phyloP scores from a whole-genome alignment of 139 green algal species.

The Picochlorum sp. region DNA sequence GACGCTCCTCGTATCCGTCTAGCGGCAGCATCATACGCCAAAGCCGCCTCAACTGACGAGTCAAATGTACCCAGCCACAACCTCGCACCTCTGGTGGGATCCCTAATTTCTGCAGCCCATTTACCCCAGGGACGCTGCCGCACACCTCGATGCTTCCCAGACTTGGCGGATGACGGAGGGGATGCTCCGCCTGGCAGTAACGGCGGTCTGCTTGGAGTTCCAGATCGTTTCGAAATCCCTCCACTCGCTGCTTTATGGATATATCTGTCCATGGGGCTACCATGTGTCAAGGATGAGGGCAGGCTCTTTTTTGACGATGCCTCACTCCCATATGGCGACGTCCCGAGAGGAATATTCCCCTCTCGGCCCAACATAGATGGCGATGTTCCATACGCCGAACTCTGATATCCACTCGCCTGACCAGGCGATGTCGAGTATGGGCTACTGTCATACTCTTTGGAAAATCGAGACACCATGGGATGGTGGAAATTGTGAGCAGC shows the following conservation, averaged over 20 bases:
- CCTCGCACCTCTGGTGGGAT: constrained; percentile 76
- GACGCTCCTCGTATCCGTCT: constrained; percentile 61
- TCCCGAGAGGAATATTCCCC: not conserved
- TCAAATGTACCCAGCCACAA: constrained; percentile 97
- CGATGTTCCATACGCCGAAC: not conserved
- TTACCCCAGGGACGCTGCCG: constrained; percentile 96
- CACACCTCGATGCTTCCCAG: constrained; percentile 42
- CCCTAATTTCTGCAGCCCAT: constrained; percentile 94
- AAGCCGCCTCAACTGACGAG: constrained; percentile 68
- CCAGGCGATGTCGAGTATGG: too few relatives aligned
- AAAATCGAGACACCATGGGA: not conserved
- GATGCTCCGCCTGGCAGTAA: not conserved
- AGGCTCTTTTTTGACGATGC: not conserved
- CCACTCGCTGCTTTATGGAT: constrained; percentile 10
- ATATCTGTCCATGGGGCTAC: constrained; percentile 3
- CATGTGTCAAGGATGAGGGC: not conserved
- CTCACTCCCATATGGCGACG: not conserved
- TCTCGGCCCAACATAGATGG: not conserved
- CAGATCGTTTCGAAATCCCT: constrained; percentile 7
- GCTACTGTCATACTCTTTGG: not conserved
- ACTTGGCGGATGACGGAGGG: constrained; percentile 1
- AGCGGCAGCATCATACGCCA: constrained; percentile 76
- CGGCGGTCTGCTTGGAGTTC: not conserved
- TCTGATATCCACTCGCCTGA: too few relatives aligned
- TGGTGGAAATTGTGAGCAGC: not conserved